Conservation (phyloP, 163 green algal species). For the Scenedesmus sp. region DNA sequence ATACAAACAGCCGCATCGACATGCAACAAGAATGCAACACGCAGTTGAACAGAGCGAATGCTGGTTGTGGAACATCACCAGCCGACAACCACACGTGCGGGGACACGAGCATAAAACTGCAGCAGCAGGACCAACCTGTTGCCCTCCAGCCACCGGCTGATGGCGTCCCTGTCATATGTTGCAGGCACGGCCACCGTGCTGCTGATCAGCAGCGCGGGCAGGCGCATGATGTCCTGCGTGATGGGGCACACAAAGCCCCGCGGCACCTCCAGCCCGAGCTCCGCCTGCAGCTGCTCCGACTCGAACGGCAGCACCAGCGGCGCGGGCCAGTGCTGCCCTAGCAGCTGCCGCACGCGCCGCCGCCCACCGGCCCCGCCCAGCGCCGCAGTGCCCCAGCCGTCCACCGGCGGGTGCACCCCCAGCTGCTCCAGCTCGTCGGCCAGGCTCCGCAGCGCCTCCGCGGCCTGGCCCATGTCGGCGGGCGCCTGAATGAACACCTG, state of each 20-base stretch:
- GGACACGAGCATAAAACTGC: neutral
- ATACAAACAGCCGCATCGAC: too few relatives aligned
- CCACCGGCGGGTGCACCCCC: neutral
- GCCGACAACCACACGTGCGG: too few relatives aligned
- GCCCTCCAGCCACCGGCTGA: constrained; percentile 26
- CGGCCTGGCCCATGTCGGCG: constrained; percentile 19
- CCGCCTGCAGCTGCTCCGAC: neutral
- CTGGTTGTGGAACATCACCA: too few relatives aligned
- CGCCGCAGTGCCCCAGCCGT: neutral
- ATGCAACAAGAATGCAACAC: too few relatives aligned
- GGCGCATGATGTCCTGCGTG: constrained; percentile 37
- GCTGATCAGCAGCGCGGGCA: constrained; percentile 43
- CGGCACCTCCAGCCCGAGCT: constrained; percentile 24
- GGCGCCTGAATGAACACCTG: constrained; percentile 32
- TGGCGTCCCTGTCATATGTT: constrained; percentile 47
- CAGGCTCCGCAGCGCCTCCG: constrained; percentile 29
- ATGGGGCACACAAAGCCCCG: constrained; percentile 46
- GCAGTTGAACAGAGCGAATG: too few relatives aligned
- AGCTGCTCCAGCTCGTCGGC: constrained; percentile 45
- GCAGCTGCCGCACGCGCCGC: neutral
- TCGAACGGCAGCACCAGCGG: constrained; percentile 38
- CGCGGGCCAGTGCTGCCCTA: constrained; percentile 34
- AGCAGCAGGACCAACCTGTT: constrained; percentile 31
- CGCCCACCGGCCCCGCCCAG: neutral
- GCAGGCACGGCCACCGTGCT: constrained; percentile 34